Conservation (phyloP, 495 filamentous ascomycete species). For the Haplographium delicatum region DNA sequence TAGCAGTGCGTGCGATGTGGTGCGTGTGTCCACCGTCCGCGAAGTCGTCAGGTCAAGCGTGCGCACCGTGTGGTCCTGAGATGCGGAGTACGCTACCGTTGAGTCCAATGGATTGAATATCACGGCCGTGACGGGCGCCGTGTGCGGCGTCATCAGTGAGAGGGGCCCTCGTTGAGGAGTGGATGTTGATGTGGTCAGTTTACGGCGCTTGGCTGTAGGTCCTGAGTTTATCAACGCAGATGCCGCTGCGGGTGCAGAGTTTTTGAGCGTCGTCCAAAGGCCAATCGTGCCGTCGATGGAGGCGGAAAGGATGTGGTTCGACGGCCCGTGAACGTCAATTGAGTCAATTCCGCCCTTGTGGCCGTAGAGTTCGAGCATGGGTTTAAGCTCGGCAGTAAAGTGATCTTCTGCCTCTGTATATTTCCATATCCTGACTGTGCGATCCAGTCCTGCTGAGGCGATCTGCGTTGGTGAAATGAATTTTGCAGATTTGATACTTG, state of each 20-base stretch:
- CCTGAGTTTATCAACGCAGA: constrained; percentile 56
- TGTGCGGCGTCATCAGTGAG: constrained; percentile 64
- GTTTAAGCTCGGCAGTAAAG: constrained; percentile 58
- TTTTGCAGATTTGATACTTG: constrained; percentile 71
- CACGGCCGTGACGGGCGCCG: constrained; percentile 62
- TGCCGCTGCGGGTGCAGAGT: constrained; percentile 65
- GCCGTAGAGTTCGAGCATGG: constrained; percentile 79
- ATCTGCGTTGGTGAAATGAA: constrained; percentile 72
- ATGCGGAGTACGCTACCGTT: constrained; percentile 83
- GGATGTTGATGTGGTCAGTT: constrained; percentile 57
- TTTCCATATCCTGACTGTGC: constrained; percentile 81
- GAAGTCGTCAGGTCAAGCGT: constrained; percentile 87
- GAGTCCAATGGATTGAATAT: constrained; percentile 79
- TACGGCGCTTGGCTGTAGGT: constrained; percentile 68
- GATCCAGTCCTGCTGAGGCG: constrained; percentile 76
- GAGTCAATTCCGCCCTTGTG: constrained; percentile 72
- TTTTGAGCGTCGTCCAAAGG: constrained; percentile 76
- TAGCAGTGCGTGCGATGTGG: constrained; percentile 74
- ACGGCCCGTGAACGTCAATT: constrained; percentile 68
- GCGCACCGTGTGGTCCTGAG: constrained; percentile 81
- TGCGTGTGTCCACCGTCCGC: constrained; percentile 67
- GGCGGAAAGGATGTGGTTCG: constrained; percentile 75
- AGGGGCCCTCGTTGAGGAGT: constrained; percentile 77
- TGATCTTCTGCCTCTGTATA: constrained; percentile 62
- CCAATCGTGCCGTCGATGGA: constrained; percentile 75